A percentile compares a stretch with the other conserved stretches of the same genome.
Evolutionary conservation across 805 yeast genomes (phyloP).

Genomic region (Ogataea nitratoaversa): DNA sequence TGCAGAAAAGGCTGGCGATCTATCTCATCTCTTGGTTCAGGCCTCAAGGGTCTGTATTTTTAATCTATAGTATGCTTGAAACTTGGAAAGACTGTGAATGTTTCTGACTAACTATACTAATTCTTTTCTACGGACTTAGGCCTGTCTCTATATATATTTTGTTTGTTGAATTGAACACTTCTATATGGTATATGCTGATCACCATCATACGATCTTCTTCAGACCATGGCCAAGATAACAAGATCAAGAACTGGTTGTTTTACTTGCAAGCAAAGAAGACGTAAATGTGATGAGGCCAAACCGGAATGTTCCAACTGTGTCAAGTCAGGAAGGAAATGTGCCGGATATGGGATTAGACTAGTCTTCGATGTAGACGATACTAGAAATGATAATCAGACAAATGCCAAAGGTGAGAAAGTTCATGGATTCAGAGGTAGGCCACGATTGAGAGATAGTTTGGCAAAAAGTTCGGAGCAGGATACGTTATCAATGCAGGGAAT

Average conservation of each 20-base stretch:
- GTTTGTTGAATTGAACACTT: too few species aligned
- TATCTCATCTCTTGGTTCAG: neutral
- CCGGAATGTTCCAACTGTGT: slow-evolving; percentile 48
- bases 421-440: slow-evolving; percentile 44
- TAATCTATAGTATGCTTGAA: too few species aligned
- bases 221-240: slow-evolving; percentile 34
- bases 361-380: slow-evolving; percentile 49
- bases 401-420: slow-evolving; percentile 32
- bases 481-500: neutral
- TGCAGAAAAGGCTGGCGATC: neutral
- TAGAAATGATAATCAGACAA: slow-evolving; percentile 25
- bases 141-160: too few species aligned
- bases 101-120: too few species aligned
- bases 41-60: too few species aligned
- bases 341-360: slow-evolving; percentile 45
- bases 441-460: slow-evolving; percentile 31
- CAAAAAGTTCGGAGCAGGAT: slow-evolving; percentile 1
- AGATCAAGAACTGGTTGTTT: slow-evolving; percentile 56
- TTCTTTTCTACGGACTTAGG: too few species aligned
- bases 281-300: slow-evolving; percentile 54
- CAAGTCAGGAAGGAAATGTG: slow-evolving; percentile 41
- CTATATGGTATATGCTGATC: too few species aligned
- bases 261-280: slow-evolving; percentile 50
- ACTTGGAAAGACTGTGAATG: too few species aligned
- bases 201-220: too few species aligned